A percentile compares a stretch with the other conserved stretches of the same genome.
These are phyloP conservation scores for Cladophialophora immunda DNA, from an alignment of 2,329 filamentous ascomycete species.

Conservation along the genomic window DNA sequence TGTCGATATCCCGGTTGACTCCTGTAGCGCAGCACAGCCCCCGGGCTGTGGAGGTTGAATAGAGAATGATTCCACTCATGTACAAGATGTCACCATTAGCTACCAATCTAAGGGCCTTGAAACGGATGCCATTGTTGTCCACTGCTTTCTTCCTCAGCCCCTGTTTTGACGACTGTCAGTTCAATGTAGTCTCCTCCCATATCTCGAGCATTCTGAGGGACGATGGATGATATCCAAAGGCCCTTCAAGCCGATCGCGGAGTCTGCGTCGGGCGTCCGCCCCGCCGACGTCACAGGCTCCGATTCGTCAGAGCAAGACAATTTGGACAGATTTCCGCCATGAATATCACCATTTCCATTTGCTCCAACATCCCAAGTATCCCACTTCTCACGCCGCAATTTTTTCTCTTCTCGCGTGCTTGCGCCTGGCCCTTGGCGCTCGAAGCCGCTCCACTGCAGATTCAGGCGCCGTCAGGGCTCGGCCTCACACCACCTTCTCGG, in stretches of 20 bases:
- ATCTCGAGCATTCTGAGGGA: neutral
- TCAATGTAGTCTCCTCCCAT: too few relatives aligned
- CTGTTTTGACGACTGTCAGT: neutral
- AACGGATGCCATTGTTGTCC: neutral
- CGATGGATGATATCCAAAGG: neutral
- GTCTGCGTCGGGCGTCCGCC: constrained; percentile 5
- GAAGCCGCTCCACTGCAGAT: neutral
- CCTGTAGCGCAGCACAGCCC: neutral
- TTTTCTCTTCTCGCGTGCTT: neutral
- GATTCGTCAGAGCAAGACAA: neutral
- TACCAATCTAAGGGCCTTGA: neutral
- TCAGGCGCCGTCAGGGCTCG: constrained; percentile 4
- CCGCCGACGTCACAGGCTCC: constrained; percentile 15
- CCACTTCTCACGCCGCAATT: neutral
- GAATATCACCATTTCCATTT: neutral
- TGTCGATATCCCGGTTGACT: neutral
- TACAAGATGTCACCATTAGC: neutral
- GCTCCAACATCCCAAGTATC: neutral
- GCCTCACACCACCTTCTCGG: constrained; percentile 6
- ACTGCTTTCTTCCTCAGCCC: neutral
- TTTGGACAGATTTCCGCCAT: neutral
- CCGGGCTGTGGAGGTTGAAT: neutral
- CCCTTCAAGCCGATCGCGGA: neutral
- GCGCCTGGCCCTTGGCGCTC: neutral
- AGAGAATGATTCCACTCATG: neutral